phyloP scores from a whole-genome alignment of 345 rosid species.

The Bretschneidera sinensis region DNA sequence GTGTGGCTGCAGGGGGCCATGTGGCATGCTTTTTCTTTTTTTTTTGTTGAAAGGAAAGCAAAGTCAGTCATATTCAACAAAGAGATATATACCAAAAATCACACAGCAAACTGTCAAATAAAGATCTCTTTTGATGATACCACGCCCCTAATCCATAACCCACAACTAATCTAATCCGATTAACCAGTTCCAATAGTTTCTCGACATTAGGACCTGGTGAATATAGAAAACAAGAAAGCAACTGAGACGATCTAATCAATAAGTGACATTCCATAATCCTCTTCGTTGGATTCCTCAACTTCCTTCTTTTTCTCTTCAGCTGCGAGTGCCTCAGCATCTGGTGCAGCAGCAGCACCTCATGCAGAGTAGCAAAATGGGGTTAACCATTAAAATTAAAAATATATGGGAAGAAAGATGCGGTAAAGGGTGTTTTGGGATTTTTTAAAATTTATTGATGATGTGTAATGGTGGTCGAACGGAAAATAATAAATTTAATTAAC shows the following conservation, averaged over 20 bases:
- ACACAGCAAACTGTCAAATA: not conserved
- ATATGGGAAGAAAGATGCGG: no score
- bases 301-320: slow-evolving; percentile 64
- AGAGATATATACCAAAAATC: no score
- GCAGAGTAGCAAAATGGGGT: slow-evolving; percentile 28
- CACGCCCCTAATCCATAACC: not conserved
- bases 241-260: slow-evolving; percentile 35
- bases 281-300: slow-evolving; percentile 58
- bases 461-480: no score
- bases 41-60: no score
- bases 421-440: no score
- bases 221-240: not conserved
- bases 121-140: not conserved
- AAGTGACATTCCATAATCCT: slow-evolving; percentile 64
- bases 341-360: slow-evolving; percentile 43
- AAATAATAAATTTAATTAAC: no score
- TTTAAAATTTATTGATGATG: no score
- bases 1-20: no score
- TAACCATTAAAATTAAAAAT: no score
- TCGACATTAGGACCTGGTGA: not conserved
- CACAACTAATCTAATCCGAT: not conserved
- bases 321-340: slow-evolving; percentile 40
- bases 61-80: not conserved
- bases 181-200: not conserved
- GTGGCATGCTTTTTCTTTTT: no score